Evolutionary conservation across 2,329 filamentous ascomycete species (phyloP).

Genomic region (Botrytis porri): DNA sequence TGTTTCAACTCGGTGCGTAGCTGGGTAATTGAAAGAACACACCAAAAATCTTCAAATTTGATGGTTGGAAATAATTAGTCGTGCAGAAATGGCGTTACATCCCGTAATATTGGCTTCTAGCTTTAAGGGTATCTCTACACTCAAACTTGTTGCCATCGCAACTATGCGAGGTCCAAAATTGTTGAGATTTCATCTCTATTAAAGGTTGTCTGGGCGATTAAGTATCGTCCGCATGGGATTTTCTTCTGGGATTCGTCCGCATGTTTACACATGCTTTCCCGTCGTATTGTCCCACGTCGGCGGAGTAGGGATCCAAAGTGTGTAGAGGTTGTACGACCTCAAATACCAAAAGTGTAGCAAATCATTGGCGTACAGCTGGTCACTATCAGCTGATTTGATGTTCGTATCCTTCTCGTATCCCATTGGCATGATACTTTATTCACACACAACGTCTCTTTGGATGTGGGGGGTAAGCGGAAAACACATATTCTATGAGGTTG

Average conservation of each 20-base stretch:
- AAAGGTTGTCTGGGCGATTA: not conserved
- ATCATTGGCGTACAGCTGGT: not conserved
- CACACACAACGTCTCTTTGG: not conserved
- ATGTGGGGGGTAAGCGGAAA: not conserved
- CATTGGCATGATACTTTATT: not conserved
- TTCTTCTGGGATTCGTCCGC: conserved; percentile 5
- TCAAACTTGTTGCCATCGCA: conserved; percentile 14
- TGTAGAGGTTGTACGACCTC: not conserved
- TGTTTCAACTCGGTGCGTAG: not conserved
- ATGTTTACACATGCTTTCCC: not conserved
- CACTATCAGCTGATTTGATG: conserved; percentile 4
- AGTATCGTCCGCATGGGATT: not conserved
- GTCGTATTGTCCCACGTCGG: not conserved
- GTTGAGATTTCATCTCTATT: not conserved
- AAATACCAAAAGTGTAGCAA: not conserved
- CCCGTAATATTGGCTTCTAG: not conserved
- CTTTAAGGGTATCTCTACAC: not conserved
- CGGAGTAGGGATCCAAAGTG: not conserved
- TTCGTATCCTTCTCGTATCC: not conserved
- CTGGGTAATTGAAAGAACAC: not conserved
- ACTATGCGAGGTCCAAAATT: not conserved
- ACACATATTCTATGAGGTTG: not conserved
- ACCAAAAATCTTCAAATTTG: not conserved
- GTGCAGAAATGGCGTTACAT: not conserved
- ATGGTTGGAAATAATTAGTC: not conserved